These are phyloP conservation scores for Cyberlindnera mycetangii DNA, from an alignment of 805 yeast genomes.

Conservation along the genomic window DNA sequence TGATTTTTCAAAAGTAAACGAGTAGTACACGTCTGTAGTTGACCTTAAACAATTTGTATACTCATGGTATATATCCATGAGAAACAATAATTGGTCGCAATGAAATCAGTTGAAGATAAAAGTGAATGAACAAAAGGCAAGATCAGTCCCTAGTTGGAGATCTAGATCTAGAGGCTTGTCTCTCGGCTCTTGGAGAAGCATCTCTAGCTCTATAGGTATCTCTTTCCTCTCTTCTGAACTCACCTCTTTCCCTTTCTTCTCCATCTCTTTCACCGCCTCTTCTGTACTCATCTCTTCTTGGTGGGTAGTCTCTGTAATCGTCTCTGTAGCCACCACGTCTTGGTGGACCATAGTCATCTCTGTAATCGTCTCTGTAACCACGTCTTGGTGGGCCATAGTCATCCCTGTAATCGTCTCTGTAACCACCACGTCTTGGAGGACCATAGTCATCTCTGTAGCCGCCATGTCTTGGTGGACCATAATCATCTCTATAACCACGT, in stretches of 20 bases:
- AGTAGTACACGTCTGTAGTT: no score
- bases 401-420: conserved; percentile 16
- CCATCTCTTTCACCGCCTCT: conserved; percentile 15
- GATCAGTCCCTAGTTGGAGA: conserved; percentile 22
- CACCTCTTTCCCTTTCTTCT: conserved; percentile 5
- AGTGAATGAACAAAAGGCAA: neutral
- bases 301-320: conserved; percentile 15
- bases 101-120: no score
- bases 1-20: no score
- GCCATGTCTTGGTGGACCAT: no score
- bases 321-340: conserved; percentile 17
- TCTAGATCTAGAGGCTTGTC: conserved; percentile 30
- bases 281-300: conserved; percentile 22
- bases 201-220: conserved; percentile 19
- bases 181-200: conserved; percentile 16
- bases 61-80: no score
- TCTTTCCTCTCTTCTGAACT: conserved; percentile 17
- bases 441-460: conserved; percentile 14
- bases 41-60: no score
- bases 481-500: no score
- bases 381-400: conserved; percentile 13
- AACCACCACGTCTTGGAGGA: no score
- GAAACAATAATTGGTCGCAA: no score
- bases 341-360: conserved; percentile 11
- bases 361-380: conserved; percentile 18